Evolutionary conservation across 306 rosid species (phyloP), one percentile per base, ranked within the genome.

Genomic region (Luffa aegyptiaca): DNA sequence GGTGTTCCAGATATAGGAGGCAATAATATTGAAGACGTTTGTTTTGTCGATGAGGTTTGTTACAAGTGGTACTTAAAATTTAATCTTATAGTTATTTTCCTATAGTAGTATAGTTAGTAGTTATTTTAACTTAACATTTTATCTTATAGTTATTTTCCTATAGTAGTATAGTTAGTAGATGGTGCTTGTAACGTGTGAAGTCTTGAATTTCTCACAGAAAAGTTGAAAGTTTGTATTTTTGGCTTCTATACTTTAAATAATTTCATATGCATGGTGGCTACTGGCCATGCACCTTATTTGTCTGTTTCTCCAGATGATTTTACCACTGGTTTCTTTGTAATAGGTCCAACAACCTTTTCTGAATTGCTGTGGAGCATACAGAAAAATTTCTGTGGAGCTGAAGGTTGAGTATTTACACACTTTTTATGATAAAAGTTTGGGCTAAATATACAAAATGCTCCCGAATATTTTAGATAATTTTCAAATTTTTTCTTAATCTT

Each of bases 1-100:
- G 97, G 99, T 35, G 88, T 89, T 89, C 97, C 96, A 59, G 97
- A 95, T 86, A 84, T 92, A 81, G 97, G 97, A 71, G 95, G 97
- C 82, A 82, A 85, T 88, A 86, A 77, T 79, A 89, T 85, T 52
- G 99, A 95, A 87, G 92, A 90, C 56, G 84, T 90, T 52, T 93
- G 92, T 85, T 95, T 93, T 80, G 82, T 82, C 36, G 99, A 95
- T 21, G 99, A 95, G 92, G 99, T 93, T 72, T 20, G 85, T 84
- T 72, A 63, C 42, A 37, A 79, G 11, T 61, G 42, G 33, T 71
- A 79, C 83, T 36, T 77, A 21, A 63, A 36, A 81, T 70, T 31
- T 56, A 31, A 37, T 33, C 42, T 13, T 37, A 31, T 21, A 52
- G 31, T 26, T 31, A 63, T 63, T 63, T 44, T 64, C 5, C 41